Evolutionary conservation across 2,329 filamentous ascomycete genomes (phyloP), one percentile per base, ranked within the genome.

Genomic region (Apiospora arundinis): DNA sequence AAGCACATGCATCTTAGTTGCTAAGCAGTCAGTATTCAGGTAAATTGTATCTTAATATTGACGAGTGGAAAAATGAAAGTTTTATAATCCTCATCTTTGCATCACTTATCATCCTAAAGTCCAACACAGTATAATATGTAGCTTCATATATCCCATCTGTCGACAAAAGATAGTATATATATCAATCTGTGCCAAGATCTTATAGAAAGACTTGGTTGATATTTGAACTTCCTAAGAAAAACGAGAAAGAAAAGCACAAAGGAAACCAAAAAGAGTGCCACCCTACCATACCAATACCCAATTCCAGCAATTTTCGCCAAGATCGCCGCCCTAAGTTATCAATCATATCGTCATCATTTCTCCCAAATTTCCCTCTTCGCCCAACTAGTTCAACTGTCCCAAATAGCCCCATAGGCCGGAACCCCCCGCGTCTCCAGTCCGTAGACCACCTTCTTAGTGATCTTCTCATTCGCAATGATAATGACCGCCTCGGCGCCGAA

Each of bases 371-470:
- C n/a, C n/a, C 42, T 16, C 42, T 4, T 60, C 3, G 4, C 52
- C 14, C 21, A n/a, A n/a, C n/a, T n/a, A n/a, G 16, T 16, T 82
- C 78, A 90, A 60, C 88, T 90, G 80, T 94, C 92, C 83, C 91
- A 95, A 75, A 95, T 93, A 11, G 92, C 91, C 8, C 92, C 93
- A 81, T 88, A 94, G 11, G 92, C 91, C 2, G 89, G 86, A 9
- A 94, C 81, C 0, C 92, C 91, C 70, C 90, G 85, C 48, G 84
- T 86, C 81, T 94, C 91, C 68, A 95, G 82, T 11, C 87, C 90
- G 78, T 91, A 92, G 0, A 94, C 92, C 1, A 94, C 85, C 82
- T 89, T 89, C 76, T 86, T 86, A 23, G 92, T 94, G 45, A 93
- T 86, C 71, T 82, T 86, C 71, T 91, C 89, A 78, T 94, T 95